These are phyloP conservation scores for Plasmodium vivax DNA, from an alignment of 169 alveolate species.

Conservation along the genomic window DNA sequence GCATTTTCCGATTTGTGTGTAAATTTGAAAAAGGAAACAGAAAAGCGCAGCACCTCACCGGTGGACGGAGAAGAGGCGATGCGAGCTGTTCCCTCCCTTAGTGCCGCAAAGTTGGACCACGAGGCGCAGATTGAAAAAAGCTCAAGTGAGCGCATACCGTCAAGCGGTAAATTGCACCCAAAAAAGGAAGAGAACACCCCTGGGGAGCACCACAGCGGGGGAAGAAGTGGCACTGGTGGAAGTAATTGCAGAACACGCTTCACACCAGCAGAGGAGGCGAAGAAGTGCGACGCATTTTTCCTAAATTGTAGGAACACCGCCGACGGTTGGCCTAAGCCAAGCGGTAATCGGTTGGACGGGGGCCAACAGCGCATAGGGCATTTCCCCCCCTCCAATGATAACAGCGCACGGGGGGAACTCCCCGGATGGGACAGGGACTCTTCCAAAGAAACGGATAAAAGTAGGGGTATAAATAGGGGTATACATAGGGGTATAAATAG, in stretches of 20 bases:
- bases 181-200: neutral
- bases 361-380: neutral
- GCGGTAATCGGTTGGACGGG: neutral
- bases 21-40: neutral
- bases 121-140: constrained; percentile 1
- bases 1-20: constrained; percentile 3
- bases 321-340: neutral
- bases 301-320: neutral
- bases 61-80: neutral
- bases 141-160: neutral
- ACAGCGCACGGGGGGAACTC: neutral
- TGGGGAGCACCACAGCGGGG: neutral
- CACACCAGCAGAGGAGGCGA: neutral
- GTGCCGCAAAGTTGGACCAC: neutral
- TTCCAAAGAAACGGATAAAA: neutral
- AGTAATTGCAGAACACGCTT: neutral
- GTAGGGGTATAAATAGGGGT: too few relatives aligned
- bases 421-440: neutral
- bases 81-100: neutral
- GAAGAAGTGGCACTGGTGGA: neutral
- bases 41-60: neutral
- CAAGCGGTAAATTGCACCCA: neutral
- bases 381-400: neutral
- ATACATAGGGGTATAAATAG: too few relatives aligned
- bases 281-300: neutral